Conservation (phyloP, 1,284 basidiomycete species). For the Grifola frondosa region DNA sequence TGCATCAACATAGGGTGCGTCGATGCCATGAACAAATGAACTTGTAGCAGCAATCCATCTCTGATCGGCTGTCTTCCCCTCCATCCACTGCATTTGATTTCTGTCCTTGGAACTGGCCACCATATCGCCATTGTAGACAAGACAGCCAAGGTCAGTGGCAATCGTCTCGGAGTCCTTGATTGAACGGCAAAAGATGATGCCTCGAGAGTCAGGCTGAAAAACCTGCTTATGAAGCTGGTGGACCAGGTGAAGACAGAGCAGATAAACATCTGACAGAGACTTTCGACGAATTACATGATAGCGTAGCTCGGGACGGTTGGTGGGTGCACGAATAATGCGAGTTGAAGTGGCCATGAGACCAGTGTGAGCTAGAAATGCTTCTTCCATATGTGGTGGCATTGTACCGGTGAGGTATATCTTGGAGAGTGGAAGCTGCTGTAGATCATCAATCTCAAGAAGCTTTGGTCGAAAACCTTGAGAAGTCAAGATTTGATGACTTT, state of each 20-base stretch:
- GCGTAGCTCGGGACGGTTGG: not conserved
- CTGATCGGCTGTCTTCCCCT: not conserved
- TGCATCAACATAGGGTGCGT: constrained; percentile 2
- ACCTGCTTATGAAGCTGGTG: not conserved
- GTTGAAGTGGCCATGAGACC: not conserved
- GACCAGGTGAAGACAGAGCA: not conserved
- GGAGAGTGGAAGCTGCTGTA: not conserved
- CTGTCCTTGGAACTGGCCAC: not conserved
- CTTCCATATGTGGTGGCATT: not conserved
- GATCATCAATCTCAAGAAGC: not conserved
- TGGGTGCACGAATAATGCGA: not conserved
- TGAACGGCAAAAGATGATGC: not conserved
- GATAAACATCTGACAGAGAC: not conserved
- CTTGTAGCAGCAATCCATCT: constrained; percentile 3
- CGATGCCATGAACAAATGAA: constrained; percentile 3
- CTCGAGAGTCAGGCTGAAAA: not conserved
- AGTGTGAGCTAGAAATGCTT: not conserved
- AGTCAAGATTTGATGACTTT: not conserved
- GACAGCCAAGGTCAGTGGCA: not conserved
- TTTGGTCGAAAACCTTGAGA: not conserved
- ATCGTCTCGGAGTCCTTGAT: not conserved
- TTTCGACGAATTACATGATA: not conserved
- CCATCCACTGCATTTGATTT: not conserved
- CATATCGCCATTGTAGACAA: not conserved
- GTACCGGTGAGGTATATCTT: not conserved